These are phyloP conservation scores for Trametes polyzona DNA, from an alignment of 1,284 basidiomycete species.

Conservation along the genomic window DNA sequence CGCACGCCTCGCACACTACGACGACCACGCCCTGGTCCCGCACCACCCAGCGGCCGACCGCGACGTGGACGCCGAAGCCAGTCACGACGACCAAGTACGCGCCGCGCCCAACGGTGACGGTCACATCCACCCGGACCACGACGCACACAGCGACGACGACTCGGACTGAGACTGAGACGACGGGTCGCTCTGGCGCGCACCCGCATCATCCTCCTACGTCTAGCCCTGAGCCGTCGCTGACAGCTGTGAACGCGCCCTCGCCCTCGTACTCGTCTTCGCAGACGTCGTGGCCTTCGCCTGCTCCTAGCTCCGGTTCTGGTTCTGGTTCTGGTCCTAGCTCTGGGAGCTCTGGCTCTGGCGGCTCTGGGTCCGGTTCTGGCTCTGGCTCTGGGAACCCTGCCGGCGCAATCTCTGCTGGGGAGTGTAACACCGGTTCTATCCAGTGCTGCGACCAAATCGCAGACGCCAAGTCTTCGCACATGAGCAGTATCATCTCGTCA, in stretches of 20 bases:
- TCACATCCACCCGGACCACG: neutral
- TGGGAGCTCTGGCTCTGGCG: neutral
- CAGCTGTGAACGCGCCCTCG: neutral
- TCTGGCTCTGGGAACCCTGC: neutral
- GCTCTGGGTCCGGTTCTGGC: neutral
- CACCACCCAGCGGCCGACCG: neutral
- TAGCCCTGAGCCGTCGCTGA: neutral
- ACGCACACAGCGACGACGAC: conserved; percentile 2
- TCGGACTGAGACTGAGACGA: conserved; percentile 1
- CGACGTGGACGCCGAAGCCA: neutral
- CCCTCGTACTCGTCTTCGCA: neutral
- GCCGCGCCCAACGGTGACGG: conserved; percentile 11
- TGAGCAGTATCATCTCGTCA: conserved; percentile 19
- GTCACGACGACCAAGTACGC: conserved; percentile 3
- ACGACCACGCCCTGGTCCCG: neutral
- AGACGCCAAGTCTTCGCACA: conserved; percentile 12
- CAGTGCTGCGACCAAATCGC: conserved; percentile 22
- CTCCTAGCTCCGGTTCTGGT: neutral
- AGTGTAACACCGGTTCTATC: conserved; percentile 22
- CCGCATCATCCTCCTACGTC: neutral
- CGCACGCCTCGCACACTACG: neutral
- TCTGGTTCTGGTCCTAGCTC: neutral
- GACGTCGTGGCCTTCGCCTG: too few relatives aligned
- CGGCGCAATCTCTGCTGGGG: neutral
- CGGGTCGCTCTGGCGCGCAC: neutral